Base-by-base conservation (phyloP, 2,329 filamentous ascomycete genomes). In the Dothideomycetidae sp. region DNA sequence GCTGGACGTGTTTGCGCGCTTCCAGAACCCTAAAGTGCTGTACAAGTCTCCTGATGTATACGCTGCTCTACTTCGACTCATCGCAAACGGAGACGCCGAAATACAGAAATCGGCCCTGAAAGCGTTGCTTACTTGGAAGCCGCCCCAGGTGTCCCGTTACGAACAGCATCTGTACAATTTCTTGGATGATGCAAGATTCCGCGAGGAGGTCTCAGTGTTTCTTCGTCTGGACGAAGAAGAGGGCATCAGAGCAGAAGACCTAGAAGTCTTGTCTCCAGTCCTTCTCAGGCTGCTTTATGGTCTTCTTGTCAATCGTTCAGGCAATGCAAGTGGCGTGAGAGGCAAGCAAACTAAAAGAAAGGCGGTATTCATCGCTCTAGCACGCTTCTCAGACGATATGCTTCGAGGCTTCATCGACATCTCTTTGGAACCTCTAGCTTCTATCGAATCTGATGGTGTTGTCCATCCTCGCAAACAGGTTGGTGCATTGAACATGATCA, bases 131-230 rank as follows among this genome's bases (percentile, higher is more conserved):
- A 74, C 84, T 0, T 98, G 90, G 88, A 96, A 93, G 55, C 73
- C 81, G 41, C 68, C 78, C 2, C 75, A 70, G 5, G 66, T 98
- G 34, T 70, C 70, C 42, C 69, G 76, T 1, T 93, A 96, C 52
- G 75, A 85, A 49, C 85, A 94, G 48, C 83, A 86, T 48, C 60
- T 98, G 15, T 70, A 84, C 44, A 86, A 84, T 48, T 66, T 98
- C 2, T 70, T 96, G 5, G 90, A 98, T 47, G 90, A 96, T 44
- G 77, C 81, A 15, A 73, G 82, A 33, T 93, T 96, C 60, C 83
- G 85, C 52, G 90, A 96, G 51, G 88, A 96, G 54, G 69, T 98
- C n/a, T 79, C 84, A 1, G 75, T 90, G 3, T 80, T 98, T 46
- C 70, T 98, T 37, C 51, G 84, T 51, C 72, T 79, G 11, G 77